Evolutionary conservation across 2,329 filamentous ascomycete genomes (phyloP), one percentile per base, ranked within the genome.

Genomic region (Colletotrichum godetiae): DNA sequence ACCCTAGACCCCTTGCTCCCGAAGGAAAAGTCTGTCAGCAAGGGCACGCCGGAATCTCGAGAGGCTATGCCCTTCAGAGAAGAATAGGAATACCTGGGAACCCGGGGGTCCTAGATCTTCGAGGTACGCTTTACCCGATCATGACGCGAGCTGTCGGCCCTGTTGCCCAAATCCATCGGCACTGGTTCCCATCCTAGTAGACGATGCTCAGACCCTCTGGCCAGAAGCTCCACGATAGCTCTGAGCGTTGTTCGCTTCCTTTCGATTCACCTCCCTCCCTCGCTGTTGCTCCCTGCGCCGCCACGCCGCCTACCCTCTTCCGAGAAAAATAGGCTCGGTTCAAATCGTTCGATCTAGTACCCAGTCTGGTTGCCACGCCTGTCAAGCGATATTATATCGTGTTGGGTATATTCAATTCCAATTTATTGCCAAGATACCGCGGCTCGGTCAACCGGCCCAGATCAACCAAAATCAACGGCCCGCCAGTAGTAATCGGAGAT

Each of bases 171-270:
- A 61, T 61, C 33, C 67, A 61, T 73, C 67, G 22, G 15, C 60
- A 55, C 24, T 60, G 46, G 1, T 57, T 37, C 29, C 13, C 22
- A 65, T 57, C 35, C 59, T 19, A 13, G 60, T 52, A 15, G 8
- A 22, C 67, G 19, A 70, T 73, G 66, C 70, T 57, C 67, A 69
- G 60, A 42, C 70, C 68, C 60, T 60, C 66, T 56, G 33, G 65
- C 46, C 46, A 65, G 46, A 59, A 13, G 58, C 35, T 59, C 64
- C 58, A 68, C 64, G 58, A 68, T 72, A 64, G 15, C 58, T 72
- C 53, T 58, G 57, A 46, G 31, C 59, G n/a, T 62, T 8, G 42
- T 22, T 49, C 42, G 42, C 42, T 46, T 46, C 42, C 46, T 15
- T 42, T 35, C 24, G 19, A 29, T 61, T n/a, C 13, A 19, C 24